phyloP scores from a whole-genome alignment of 495 filamentous ascomycete species.

The Talaromyces borbonicus region DNA sequence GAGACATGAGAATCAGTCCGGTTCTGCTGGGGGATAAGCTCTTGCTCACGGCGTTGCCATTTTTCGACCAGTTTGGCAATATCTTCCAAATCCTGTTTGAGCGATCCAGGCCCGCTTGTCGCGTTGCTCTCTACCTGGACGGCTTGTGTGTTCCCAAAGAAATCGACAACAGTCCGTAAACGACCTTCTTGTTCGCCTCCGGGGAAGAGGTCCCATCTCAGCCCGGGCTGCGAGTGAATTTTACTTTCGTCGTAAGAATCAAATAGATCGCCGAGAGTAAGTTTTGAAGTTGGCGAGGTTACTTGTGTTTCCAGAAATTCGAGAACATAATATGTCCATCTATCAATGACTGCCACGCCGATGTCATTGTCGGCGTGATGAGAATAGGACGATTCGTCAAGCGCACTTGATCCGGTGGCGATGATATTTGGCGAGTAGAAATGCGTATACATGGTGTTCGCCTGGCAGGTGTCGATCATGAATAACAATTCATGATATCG shows the following conservation, averaged over 20 bases:
- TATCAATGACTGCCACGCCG: constrained; percentile 94
- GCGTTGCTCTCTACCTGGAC: constrained; percentile 71
- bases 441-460: constrained; percentile 97
- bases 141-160: constrained; percentile 96
- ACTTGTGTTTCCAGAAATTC: constrained; percentile 93
- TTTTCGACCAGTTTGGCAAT: constrained; percentile 50
- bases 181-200: constrained; percentile 68
- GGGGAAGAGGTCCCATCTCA: constrained; percentile 84
- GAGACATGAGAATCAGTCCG: constrained; percentile 24
- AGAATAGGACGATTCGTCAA: constrained; percentile 89
- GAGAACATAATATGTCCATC: constrained; percentile 97
- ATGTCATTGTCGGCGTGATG: constrained; percentile 98
- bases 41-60: constrained; percentile 27
- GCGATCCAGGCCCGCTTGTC: constrained; percentile 41
- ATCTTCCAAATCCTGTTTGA: constrained; percentile 67
- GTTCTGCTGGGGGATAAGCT: constrained; percentile 26
- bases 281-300: constrained; percentile 67
- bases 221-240: constrained; percentile 87
- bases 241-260: constrained; percentile 91
- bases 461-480: constrained; percentile 99
- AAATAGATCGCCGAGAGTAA: constrained; percentile 85
- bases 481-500: constrained; percentile 91
- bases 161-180: constrained; percentile 77
- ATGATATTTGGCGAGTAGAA: constrained; percentile 97
- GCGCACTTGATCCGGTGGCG: constrained; percentile 85